Conservation (phyloP, 2,329 filamentous ascomycete species). For the Rasamsonia emersonii region DNA sequence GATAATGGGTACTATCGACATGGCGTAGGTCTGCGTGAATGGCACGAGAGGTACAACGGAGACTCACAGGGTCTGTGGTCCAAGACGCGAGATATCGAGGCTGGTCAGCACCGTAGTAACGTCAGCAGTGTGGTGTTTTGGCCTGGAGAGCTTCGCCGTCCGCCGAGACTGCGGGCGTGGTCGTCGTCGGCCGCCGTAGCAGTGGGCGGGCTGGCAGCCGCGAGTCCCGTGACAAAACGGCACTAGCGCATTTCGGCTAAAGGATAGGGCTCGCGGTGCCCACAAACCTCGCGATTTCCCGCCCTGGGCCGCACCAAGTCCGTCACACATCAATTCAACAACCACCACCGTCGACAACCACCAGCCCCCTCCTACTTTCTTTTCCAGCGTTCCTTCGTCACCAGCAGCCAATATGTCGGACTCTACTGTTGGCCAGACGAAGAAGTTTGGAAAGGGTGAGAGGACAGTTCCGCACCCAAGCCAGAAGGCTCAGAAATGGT, state of each 20-base stretch:
- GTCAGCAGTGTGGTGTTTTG: too few species aligned
- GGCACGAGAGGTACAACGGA: slow-evolving; percentile 8
- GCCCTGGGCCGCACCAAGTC: slow-evolving; percentile 28
- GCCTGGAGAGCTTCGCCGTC: too few species aligned
- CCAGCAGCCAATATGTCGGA: slow-evolving; percentile 48
- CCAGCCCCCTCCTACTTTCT: slow-evolving; percentile 24
- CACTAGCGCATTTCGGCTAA: slow-evolving; percentile 33
- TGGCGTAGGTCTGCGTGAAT: slow-evolving; percentile 31
- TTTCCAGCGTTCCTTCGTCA: slow-evolving; percentile 30
- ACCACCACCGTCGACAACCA: slow-evolving; percentile 36
- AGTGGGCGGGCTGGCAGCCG: too few species aligned
- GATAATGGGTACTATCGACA: slow-evolving; percentile 80
- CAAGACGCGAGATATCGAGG: background rate
- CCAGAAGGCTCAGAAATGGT: slow-evolving; percentile 98
- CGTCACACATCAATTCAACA: slow-evolving; percentile 33
- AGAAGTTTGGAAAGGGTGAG: slow-evolving; percentile 97
- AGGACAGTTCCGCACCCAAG: slow-evolving; percentile 76
- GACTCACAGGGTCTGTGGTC: background rate
- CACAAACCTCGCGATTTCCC: slow-evolving; percentile 35
- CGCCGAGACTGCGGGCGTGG: slow-evolving; percentile 11
- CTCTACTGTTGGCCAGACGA: slow-evolving; percentile 52
- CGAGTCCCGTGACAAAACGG: slow-evolving; percentile 23
- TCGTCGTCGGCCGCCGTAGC: slow-evolving; percentile 11
- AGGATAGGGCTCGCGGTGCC: slow-evolving; percentile 34
- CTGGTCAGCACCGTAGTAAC: too few species aligned